Percentiles rank a stretch among this genome's conserved stretches.
Evolutionary conservation across 306 rosid genomes (phyloP).

Genomic region (Ormosia emarginata): DNA sequence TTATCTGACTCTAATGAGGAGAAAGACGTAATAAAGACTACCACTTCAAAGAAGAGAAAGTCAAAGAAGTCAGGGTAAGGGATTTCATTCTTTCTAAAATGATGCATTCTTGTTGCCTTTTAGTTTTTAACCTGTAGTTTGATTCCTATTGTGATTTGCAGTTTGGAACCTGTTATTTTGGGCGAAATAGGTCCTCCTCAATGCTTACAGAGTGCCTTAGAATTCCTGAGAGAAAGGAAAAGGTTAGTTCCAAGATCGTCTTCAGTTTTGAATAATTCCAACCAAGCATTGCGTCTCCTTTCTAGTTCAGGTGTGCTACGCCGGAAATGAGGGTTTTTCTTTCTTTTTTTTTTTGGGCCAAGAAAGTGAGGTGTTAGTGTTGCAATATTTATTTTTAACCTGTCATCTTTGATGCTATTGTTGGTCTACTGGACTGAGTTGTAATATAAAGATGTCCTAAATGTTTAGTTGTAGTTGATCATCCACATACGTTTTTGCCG

Average conservation of each 20-base stretch:
- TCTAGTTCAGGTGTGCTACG: constrained; percentile 55
- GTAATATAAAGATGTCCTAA: constrained; percentile 10
- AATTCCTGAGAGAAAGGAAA: constrained; percentile 76
- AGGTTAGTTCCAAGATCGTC: constrained; percentile 68
- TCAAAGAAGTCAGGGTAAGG: constrained; percentile 62
- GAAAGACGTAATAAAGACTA: constrained; percentile 38
- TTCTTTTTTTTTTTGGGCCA: neutral
- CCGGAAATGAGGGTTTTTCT: constrained; percentile 29
- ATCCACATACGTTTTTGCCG: neutral
- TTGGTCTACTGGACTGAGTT: neutral
- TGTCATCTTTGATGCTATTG: neutral
- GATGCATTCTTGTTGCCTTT: neutral
- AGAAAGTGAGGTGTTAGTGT: neutral
- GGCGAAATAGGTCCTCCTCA: constrained; percentile 55
- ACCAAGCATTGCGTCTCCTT: constrained; percentile 75
- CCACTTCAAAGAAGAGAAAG: constrained; percentile 49
- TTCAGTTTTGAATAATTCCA: constrained; percentile 74
- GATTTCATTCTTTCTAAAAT: constrained; percentile 6
- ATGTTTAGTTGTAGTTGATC: neutral
- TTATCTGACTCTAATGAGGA: constrained; percentile 59
- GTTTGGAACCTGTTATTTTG: constrained; percentile 58
- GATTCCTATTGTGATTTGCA: constrained; percentile 34
- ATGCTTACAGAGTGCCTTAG: constrained; percentile 61
- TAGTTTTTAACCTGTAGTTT: neutral
- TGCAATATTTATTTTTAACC: neutral